Evolutionary conservation across 208 protist species (phyloP), one percentile per base, ranked within the genome.

Genomic region (Wallacemonas sp.): DNA sequence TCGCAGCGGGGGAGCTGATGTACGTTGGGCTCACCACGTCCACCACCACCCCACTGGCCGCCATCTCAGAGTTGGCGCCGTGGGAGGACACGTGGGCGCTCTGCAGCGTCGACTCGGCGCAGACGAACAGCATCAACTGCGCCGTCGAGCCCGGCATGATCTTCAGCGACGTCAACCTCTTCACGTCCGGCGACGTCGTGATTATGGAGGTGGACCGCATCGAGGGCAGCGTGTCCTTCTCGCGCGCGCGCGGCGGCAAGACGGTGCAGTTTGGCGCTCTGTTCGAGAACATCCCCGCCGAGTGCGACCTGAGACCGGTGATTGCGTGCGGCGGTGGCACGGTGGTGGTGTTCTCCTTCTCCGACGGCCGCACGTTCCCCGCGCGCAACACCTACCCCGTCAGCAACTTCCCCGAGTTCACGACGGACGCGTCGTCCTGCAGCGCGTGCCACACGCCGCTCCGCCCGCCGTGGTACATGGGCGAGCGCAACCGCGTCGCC

Each of bases 81-180:
- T 92, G 86, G 78, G 72, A 82, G 49, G 83, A 94, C 61, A 82
- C 81, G 18, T 96, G 91, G 91, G 76, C 84, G 14, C 74, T 96
- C 29, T 96, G 88, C 77, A 89, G 70, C 72, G 52, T 79, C 41
- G 88, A 96, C 65, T 86, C 82, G 0, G 70, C 39, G 7, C 54
- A 75, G 14, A 90, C 86, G 14, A 96, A 94, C 65, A 92, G 74
- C 68, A 70, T 90, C n/a, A 92, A 93, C 71, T 96, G 88, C 77
- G 90, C 72, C 48, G 81, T 92, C 41, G 81, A 87, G 67, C 86
- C 88, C 11, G 77, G 81, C 1, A 93, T 96, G 76, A 88, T 93
- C 22, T 90, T 91, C 64, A 82, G 82, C 57, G 87, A 82, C 28
- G 68, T 77, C 23, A 74, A 79, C 49, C 74, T 94, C 8, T 96